A percentile compares a stretch with the other conserved stretches of the same genome.
Conservation (phyloP, 306 rosid genomes). For the Hippophae rhamnoides region DNA sequence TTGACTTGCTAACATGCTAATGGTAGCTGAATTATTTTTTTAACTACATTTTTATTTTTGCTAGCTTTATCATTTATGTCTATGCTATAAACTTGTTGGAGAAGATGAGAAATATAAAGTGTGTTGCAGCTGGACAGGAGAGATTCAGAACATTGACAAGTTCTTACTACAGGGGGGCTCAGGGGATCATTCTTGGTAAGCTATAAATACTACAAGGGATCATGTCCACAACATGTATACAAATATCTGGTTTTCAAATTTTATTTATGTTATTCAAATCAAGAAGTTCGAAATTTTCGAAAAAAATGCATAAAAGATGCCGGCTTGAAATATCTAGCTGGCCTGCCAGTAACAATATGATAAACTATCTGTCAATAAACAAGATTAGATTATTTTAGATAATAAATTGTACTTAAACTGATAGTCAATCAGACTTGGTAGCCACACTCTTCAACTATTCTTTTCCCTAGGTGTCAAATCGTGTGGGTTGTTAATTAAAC, state of each 20-base stretch:
- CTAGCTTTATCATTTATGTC: background rate
- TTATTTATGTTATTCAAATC: background rate
- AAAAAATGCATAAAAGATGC: too few species aligned
- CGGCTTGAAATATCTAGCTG: too few species aligned
- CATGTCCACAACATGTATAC: background rate
- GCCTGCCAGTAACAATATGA: too few species aligned
- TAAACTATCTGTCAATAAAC: too few species aligned
- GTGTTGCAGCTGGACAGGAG: constrained; percentile 91
- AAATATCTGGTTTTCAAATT: background rate
- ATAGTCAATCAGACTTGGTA: too few species aligned
- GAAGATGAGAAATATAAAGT: constrained; percentile 9
- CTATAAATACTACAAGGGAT: background rate
- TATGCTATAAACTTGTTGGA: background rate
- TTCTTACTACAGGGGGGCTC: constrained; percentile 91
- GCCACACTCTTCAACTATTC: too few species aligned
- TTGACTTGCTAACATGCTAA: background rate
- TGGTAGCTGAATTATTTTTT: background rate
- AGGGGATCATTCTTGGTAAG: constrained; percentile 91
- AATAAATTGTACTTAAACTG: too few species aligned
- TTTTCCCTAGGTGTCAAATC: too few species aligned
- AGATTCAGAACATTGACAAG: constrained; percentile 89
- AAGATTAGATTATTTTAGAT: too few species aligned
- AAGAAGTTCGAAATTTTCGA: too few species aligned
- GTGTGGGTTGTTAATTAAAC: too few species aligned
- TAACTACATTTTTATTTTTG: background rate